Conservation (phyloP, 1,139 yeast genomes). For the Nematodospora anomalae region DNA sequence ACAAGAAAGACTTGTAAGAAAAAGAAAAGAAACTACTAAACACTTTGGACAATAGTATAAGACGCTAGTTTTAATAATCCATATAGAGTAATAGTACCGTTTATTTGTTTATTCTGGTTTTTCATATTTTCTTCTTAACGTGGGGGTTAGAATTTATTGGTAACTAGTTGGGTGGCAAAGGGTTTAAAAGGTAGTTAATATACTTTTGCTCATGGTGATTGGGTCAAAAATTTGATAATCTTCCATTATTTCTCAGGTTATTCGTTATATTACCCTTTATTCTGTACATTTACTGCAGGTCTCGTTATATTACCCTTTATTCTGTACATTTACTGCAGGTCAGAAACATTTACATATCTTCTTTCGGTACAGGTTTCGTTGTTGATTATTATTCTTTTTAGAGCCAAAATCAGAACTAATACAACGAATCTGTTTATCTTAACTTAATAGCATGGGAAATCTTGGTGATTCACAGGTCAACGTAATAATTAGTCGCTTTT, state of each 20-base stretch:
- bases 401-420: neutral
- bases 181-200: too few species aligned
- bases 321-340: slow-evolving; percentile 6
- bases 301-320: neutral
- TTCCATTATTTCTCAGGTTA: too few species aligned
- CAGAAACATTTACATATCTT: slow-evolving; percentile 1
- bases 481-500: too few species aligned
- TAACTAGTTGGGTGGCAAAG: too few species aligned
- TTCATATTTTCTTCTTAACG: too few species aligned
- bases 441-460: neutral
- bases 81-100: too few species aligned
- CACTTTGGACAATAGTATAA: too few species aligned
- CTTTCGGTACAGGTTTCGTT: neutral
- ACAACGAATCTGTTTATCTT: neutral
- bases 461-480: slow-evolving; percentile 5
- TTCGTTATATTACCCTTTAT: neutral
- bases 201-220: too few species aligned
- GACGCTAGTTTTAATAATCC: neutral
- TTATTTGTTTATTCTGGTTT: too few species aligned
- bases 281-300: slow-evolving; percentile 6
- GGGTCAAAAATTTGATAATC: too few species aligned
- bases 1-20: slow-evolving; percentile 11
- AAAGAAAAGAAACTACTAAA: slow-evolving; percentile 13
- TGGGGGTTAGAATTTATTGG: too few species aligned
- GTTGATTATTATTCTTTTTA: neutral